Conservation (phyloP, 305 asterid genomes). For the Rubia tinctorum region DNA sequence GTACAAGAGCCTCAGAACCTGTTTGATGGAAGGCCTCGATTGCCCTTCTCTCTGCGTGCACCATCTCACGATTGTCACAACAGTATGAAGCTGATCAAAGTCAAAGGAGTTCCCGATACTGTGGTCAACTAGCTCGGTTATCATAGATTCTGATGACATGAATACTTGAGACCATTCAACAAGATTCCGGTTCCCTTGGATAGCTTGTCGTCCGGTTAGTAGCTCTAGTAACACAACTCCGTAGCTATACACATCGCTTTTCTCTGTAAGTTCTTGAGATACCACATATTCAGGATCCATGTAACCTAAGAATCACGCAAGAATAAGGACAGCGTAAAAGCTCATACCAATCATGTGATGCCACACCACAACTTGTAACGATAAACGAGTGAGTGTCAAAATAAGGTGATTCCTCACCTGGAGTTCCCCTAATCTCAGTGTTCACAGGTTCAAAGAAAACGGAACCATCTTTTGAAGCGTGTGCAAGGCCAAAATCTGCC, state of each 20-base stretch:
- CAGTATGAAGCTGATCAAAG: constrained; percentile 70
- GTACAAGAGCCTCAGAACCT: constrained; percentile 77
- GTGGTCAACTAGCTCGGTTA: constrained; percentile 71
- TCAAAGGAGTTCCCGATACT: constrained; percentile 59
- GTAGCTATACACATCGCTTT: constrained; percentile 89
- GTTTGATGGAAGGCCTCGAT: constrained; percentile 89
- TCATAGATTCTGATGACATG: constrained; percentile 48
- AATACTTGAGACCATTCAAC: constrained; percentile 71
- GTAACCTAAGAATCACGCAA: constrained; percentile 54
- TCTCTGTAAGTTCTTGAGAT: constrained; percentile 89
- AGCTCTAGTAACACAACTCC: constrained; percentile 83
- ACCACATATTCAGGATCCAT: constrained; percentile 89
- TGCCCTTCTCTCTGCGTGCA: constrained; percentile 84
- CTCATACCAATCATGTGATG: too few relatives aligned
- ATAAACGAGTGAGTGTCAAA: background rate
- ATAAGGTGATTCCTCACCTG: constrained; percentile 47
- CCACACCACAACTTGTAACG: too few relatives aligned
- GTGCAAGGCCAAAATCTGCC: constrained; percentile 99
- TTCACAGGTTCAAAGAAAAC: constrained; percentile 86
- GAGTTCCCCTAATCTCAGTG: constrained; percentile 94
- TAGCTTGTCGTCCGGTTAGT: constrained; percentile 71
- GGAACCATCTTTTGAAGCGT: constrained; percentile 95
- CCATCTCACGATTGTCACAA: constrained; percentile 59
- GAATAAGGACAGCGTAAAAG: background rate
- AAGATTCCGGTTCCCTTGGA: constrained; percentile 82